Evolutionary conservation across 306 rosid genomes (phyloP).

Genomic region (Senna siamea): DNA sequence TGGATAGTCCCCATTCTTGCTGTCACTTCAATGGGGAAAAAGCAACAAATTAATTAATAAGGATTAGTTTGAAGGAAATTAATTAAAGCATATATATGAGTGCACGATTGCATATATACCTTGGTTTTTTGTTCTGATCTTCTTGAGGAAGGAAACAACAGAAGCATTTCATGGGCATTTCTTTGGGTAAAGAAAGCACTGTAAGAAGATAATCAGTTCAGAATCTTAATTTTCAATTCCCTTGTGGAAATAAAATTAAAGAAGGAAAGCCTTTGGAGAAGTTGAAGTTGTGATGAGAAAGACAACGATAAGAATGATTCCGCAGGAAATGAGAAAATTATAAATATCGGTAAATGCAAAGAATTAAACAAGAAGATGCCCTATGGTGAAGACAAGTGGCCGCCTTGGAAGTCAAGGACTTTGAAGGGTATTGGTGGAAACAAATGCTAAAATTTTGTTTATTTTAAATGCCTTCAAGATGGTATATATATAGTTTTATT

Average conservation of each 20-base stretch:
- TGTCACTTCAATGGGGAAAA: constrained; percentile 37
- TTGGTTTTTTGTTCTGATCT: constrained; percentile 37
- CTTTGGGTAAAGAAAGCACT: constrained; percentile 17
- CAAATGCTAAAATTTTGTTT: constrained; percentile 8
- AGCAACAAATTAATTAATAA: not conserved
- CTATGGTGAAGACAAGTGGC: constrained; percentile 60
- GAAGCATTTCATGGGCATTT: constrained; percentile 59
- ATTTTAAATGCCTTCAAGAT: constrained; percentile 36
- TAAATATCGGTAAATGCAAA: constrained; percentile 48
- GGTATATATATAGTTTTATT: constrained; percentile 3
- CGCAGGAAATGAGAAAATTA: constrained; percentile 40
- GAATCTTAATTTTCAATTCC: constrained; percentile 16
- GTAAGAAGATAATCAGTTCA: constrained; percentile 17
- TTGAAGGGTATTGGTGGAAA: constrained; percentile 33
- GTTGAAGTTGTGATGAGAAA: constrained; percentile 18
- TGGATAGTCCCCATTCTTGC: constrained; percentile 64
- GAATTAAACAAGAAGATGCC: constrained; percentile 53
- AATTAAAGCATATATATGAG: not conserved
- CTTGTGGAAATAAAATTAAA: constrained; percentile 8
- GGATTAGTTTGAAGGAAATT: too few species aligned
- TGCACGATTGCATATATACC: constrained; percentile 40
- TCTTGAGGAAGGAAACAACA: constrained; percentile 50
- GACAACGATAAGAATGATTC: constrained; percentile 33
- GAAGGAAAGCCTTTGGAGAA: constrained; percentile 16
- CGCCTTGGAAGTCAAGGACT: constrained; percentile 73